These are phyloP conservation scores for Trametes versicolor DNA, from an alignment of 1,284 basidiomycete genomes.

Conservation along the genomic window DNA sequence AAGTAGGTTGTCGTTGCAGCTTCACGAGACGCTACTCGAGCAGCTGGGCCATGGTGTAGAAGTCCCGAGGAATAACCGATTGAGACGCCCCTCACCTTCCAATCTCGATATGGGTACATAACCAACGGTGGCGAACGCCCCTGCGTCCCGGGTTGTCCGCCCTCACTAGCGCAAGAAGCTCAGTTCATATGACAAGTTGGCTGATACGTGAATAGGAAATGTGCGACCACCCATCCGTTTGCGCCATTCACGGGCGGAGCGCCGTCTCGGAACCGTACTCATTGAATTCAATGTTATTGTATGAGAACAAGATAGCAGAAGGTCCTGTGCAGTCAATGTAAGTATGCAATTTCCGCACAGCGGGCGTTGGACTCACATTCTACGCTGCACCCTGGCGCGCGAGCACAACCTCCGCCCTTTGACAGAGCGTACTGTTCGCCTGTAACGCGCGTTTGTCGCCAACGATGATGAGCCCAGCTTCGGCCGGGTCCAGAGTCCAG, in stretches of 20 bases:
- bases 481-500: slow-evolving; percentile 81
- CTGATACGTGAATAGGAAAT: no score
- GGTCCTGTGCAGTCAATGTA: no score
- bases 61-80: slow-evolving; percentile 11
- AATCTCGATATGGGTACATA: background rate
- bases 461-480: slow-evolving; percentile 70
- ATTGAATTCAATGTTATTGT: no score
- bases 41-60: background rate
- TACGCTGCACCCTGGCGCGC: slow-evolving; percentile 12
- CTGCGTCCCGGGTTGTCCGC: no score
- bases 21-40: background rate
- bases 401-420: slow-evolving; percentile 51
- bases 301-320: no score
- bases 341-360: no score
- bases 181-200: no score
- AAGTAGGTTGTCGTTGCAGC: background rate
- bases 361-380: no score
- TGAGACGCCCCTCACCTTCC: slow-evolving; percentile 2
- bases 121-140: background rate
- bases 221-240: no score
- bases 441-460: slow-evolving; percentile 69
- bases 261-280: no score
- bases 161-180: no score
- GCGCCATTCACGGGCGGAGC: no score
- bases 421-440: slow-evolving; percentile 56